Evolutionary conservation across 2,329 filamentous ascomycete genomes (phyloP).

Genomic region (Calonectria multiphialidica): DNA sequence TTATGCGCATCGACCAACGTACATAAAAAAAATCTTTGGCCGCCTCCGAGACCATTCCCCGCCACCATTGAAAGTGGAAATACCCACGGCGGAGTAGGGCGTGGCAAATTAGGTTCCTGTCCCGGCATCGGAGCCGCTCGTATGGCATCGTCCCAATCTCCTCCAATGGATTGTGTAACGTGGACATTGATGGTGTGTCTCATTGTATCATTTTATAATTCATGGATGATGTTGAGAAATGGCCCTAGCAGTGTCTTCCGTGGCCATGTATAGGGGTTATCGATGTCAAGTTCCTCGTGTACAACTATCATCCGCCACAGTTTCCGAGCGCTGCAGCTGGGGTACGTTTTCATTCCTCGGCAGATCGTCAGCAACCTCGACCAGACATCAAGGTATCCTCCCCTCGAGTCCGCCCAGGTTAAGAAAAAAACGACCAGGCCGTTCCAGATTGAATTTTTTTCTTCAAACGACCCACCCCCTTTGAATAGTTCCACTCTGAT

Average conservation of each 20-base stretch:
- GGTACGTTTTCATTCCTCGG: neutral
- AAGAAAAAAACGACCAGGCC: neutral
- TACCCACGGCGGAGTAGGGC: neutral
- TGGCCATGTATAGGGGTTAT: neutral
- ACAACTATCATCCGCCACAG: neutral
- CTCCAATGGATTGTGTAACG: neutral
- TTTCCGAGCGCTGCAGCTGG: neutral
- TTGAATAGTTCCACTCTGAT: conserved; percentile 5
- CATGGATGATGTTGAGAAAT: neutral
- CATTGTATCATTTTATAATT: neutral
- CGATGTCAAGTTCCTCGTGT: neutral
- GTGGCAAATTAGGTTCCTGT: neutral
- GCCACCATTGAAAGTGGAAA: neutral
- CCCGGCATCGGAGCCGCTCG: neutral
- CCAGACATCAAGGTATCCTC: neutral
- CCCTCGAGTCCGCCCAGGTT: neutral
- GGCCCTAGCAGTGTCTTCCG: neutral
- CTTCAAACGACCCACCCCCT: neutral
- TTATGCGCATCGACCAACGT: no score
- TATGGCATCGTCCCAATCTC: neutral
- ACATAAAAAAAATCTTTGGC: neutral
- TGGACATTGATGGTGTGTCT: neutral
- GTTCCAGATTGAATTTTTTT: neutral
- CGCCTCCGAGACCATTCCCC: neutral
- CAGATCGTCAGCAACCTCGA: neutral